Percentiles rank a stretch among this genome's conserved stretches.
Conservation (phyloP, 176 grass and related monocot genomes). For the Areca catechu region DNA sequence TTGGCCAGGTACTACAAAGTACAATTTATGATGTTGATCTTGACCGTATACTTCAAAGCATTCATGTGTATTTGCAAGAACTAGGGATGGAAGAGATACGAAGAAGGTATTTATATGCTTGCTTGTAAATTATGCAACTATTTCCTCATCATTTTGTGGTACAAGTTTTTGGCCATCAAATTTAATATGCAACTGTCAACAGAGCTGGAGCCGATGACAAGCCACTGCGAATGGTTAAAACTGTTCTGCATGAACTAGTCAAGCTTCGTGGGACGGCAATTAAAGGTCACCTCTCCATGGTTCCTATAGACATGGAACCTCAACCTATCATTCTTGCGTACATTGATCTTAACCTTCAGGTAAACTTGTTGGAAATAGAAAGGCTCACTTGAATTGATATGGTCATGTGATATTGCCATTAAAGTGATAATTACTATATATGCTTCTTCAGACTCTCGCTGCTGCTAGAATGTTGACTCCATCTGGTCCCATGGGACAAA, state of each 20-base stretch:
- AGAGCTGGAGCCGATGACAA: slow-evolving; percentile 99
- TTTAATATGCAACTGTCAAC: too few relatives aligned
- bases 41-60: slow-evolving; percentile 94
- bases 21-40: slow-evolving; percentile 97
- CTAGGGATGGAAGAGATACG: slow-evolving; percentile 99
- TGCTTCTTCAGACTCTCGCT: slow-evolving; percentile 61
- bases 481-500: slow-evolving; percentile 85
- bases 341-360: slow-evolving; percentile 99
- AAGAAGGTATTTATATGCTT: slow-evolving; percentile 49
- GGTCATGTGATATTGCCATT: too few relatives aligned
- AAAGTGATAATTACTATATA: too few relatives aligned
- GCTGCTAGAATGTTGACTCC: slow-evolving; percentile 98
- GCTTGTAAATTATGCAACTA: not conserved
- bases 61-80: slow-evolving; percentile 97
- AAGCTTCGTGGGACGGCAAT: slow-evolving; percentile 96
- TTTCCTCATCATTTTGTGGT: not conserved
- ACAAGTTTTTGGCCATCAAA: too few relatives aligned
- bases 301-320: slow-evolving; percentile 96
- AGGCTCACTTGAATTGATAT: too few relatives aligned
- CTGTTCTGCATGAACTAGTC: slow-evolving; percentile 95
- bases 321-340: slow-evolving; percentile 99
- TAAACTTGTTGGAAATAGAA: slow-evolving; percentile 7
- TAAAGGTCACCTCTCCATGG: slow-evolving; percentile 99
- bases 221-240: slow-evolving; percentile 98
- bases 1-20: slow-evolving; percentile 77